Evolutionary conservation across 441 rosid species (phyloP).

Genomic region (Codiaeum variegatum): DNA sequence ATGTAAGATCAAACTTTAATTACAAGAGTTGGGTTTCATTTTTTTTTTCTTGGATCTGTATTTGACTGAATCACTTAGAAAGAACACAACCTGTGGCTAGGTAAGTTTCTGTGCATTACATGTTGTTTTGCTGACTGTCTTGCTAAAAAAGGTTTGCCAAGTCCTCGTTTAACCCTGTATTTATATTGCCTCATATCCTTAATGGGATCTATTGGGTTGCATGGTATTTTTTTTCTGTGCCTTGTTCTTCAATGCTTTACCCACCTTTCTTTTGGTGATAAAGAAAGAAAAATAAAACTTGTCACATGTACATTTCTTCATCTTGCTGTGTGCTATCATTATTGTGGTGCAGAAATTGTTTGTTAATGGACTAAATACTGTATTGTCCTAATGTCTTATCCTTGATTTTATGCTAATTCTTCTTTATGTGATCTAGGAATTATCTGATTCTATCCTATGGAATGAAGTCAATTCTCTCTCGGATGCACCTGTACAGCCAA

Average conservation of each 20-base stretch:
- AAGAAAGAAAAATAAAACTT: not conserved
- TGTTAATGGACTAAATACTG: too few species aligned
- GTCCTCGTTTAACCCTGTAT: not conserved
- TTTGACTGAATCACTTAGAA: not conserved
- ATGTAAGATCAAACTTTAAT: not conserved
- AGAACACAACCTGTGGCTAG: not conserved
- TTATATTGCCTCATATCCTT: not conserved
- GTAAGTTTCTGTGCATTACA: not conserved
- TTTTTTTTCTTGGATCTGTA: not conserved
- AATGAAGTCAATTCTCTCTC: constrained; percentile 66
- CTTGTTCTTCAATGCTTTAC: not conserved
- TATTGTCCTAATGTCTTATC: not conserved
- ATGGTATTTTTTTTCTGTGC: not conserved
- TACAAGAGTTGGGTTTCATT: not conserved
- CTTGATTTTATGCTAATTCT: constrained; percentile 16
- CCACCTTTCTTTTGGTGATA: not conserved
- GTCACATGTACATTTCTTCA: not conserved
- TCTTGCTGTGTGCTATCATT: not conserved
- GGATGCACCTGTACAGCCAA: constrained; percentile 63
- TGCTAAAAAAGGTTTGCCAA: too few species aligned
- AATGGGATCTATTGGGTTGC: not conserved
- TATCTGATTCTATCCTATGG: constrained; percentile 75
- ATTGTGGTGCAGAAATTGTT: not conserved
- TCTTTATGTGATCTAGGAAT: constrained; percentile 54
- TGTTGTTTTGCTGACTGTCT: not conserved